phyloP scores from a whole-genome alignment of 495 filamentous ascomycete genomes.

The Emericellopsis terricola region DNA sequence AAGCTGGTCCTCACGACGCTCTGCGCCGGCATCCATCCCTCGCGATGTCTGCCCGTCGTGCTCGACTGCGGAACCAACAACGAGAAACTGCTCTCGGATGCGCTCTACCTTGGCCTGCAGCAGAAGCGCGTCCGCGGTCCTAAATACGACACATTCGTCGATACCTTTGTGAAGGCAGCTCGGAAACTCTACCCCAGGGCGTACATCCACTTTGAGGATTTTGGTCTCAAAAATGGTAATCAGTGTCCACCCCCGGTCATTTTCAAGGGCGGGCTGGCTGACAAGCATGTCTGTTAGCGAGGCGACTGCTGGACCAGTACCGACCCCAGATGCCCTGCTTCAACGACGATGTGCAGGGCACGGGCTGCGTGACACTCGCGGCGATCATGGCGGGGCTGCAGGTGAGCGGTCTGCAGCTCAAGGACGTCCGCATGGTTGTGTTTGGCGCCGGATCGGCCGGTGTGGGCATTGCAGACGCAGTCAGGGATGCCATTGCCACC shows the following conservation, averaged over 20 bases:
- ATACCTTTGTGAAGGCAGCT: constrained; percentile 49
- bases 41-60: constrained; percentile 61
- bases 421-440: constrained; percentile 49
- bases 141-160: constrained; percentile 65
- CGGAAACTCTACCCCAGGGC: constrained; percentile 58
- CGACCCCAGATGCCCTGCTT: constrained; percentile 59
- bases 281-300: constrained; percentile 10
- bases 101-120: constrained; percentile 62
- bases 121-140: constrained; percentile 46
- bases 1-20: constrained; percentile 70
- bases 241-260: no score
- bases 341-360: constrained; percentile 87
- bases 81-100: constrained; percentile 54
- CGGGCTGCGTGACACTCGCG: constrained; percentile 71
- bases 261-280: no score
- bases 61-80: constrained; percentile 86
- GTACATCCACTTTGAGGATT: constrained; percentile 67
- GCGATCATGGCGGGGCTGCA: constrained; percentile 59
- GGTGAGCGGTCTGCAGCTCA: constrained; percentile 45
- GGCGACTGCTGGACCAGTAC: constrained; percentile 60
- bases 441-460: constrained; percentile 80
- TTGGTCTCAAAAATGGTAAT: constrained; percentile 36
- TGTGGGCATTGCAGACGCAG: constrained; percentile 74
- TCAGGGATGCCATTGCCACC: constrained; percentile 56
- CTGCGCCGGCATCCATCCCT: constrained; percentile 73